These are phyloP conservation scores for Aegilops umbellulata DNA, from an alignment of 176 grass and related monocot species.

Conservation along the genomic window DNA sequence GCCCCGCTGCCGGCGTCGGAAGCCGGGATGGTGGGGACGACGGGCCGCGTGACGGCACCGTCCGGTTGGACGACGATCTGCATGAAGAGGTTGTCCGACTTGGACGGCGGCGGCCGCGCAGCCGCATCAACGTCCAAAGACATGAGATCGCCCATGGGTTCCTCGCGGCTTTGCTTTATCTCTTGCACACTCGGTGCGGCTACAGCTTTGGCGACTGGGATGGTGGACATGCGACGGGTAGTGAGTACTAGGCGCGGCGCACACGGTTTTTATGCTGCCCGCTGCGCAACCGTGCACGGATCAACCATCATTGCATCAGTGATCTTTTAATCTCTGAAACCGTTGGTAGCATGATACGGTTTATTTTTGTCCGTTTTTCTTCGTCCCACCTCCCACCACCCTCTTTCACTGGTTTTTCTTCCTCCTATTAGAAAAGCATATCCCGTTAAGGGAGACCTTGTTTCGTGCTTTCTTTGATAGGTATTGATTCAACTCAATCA, in stretches of 20 bases:
- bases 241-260: neutral
- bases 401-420: no score
- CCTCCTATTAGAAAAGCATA: no score
- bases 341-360: no score
- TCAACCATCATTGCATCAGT: no score
- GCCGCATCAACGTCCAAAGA: neutral
- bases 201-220: neutral
- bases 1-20: neutral
- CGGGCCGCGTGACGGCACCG: conserved; percentile 67
- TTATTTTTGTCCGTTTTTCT: no score
- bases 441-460: no score
- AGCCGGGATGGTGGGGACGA: conserved; percentile 36
- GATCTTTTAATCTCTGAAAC: no score
- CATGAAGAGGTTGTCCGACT: conserved; percentile 60
- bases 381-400: no score
- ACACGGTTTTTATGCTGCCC: neutral
- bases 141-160: conserved; percentile 23
- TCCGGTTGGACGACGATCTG: conserved; percentile 64
- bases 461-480: no score
- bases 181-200: neutral
- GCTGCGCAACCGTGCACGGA: no score
- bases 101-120: neutral
- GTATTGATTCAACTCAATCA: no score
- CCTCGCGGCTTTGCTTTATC: neutral
- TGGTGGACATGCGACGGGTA: neutral